These are phyloP conservation scores for Salinomyces thailandicus DNA, from an alignment of 2,329 filamentous ascomycete genomes.

Conservation along the genomic window DNA sequence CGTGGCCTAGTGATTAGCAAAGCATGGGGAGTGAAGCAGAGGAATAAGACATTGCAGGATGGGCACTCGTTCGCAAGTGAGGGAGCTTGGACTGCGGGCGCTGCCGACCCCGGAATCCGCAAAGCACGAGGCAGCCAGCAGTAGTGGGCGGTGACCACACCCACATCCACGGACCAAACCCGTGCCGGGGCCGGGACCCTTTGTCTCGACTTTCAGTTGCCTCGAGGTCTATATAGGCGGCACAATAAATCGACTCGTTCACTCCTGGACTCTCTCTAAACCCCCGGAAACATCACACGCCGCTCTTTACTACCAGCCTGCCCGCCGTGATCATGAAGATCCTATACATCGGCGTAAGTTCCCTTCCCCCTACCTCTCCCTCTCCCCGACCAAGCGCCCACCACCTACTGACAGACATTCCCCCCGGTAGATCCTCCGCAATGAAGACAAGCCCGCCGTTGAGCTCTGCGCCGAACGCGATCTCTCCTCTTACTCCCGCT, in stretches of 20 bases:
- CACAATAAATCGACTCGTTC: too few relatives aligned
- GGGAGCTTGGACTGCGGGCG: neutral
- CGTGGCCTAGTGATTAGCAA: too few relatives aligned
- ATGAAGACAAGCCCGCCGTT: conserved; percentile 62
- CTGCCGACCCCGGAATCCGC: conserved; percentile 1
- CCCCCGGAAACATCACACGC: conserved; percentile 1
- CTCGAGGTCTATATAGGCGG: neutral
- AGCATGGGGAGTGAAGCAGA: too few relatives aligned
- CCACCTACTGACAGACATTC: conserved; percentile 14
- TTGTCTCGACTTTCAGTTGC: neutral
- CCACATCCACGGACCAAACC: too few relatives aligned
- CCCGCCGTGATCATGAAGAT: conserved; percentile 60
- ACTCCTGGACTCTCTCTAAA: too few relatives aligned
- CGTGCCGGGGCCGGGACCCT: too few relatives aligned
- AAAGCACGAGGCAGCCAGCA: conserved; percentile 1
- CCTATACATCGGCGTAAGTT: conserved; percentile 72
- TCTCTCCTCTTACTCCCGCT: conserved; percentile 66
- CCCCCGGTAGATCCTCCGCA: conserved; percentile 75
- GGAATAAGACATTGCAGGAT: too few relatives aligned
- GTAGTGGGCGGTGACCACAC: too few relatives aligned
- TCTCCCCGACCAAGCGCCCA: conserved; percentile 9
- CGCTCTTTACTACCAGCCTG: conserved; percentile 1
- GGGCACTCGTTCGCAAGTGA: neutral
- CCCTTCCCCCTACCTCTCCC: conserved; percentile 5
- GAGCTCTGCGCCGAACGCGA: conserved; percentile 71